Evolutionary conservation across 352 stramenopile species (phyloP).

Genomic region (Plasmopara viticola): DNA sequence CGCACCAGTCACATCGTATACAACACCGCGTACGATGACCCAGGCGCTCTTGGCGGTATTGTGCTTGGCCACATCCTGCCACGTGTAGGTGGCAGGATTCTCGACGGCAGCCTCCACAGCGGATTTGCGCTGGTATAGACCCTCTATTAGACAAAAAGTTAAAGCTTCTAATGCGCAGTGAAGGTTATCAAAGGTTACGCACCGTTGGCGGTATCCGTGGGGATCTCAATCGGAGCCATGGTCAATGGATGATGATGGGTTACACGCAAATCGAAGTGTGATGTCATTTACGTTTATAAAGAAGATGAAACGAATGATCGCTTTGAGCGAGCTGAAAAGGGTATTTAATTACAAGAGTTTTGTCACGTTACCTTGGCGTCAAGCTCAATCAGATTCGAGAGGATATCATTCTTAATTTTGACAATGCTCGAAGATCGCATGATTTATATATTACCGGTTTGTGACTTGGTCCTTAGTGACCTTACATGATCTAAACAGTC

Average conservation of each 20-base stretch:
- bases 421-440: too few relatives aligned
- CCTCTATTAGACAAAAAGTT: conserved; percentile 15
- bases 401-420: too few relatives aligned
- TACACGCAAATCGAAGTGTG: too few relatives aligned
- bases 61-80: conserved; percentile 94
- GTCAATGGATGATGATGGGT: conserved; percentile 2
- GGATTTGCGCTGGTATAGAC: conserved; percentile 59
- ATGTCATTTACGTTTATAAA: too few relatives aligned
- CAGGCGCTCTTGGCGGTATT: conserved; percentile 93
- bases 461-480: too few relatives aligned
- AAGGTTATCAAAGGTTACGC: conserved; percentile 1
- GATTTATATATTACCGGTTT: too few relatives aligned
- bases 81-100: conserved; percentile 71
- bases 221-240: conserved; percentile 33
- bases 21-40: conserved; percentile 91
- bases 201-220: conserved; percentile 24
- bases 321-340: too few relatives aligned
- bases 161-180: background rate
- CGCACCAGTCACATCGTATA: conserved; percentile 92
- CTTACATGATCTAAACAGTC: too few relatives aligned
- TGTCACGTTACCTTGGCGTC: too few relatives aligned
- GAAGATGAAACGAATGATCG: too few relatives aligned
- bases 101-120: conserved; percentile 10
- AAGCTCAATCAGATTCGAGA: too few relatives aligned
- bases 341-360: too few relatives aligned